A percentile compares a stretch with the other conserved stretches of the same genome.
Conservation (phyloP, 768 basidiomycete species). For the Panus rudis region DNA sequence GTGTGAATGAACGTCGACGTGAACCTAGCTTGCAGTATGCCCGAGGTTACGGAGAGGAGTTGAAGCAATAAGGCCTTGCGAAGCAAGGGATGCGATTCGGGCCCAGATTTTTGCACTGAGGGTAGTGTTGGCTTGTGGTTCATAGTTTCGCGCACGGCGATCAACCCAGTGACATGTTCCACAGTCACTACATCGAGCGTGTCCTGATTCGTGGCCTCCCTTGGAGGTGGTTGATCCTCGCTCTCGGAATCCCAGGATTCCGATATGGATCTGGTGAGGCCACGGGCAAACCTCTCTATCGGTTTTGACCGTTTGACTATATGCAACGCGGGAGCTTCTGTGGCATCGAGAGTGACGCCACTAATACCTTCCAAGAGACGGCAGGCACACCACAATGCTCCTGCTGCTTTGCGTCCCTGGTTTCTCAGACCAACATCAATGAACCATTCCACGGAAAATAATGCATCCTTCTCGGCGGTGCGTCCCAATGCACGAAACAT, state of each 20-base stretch:
- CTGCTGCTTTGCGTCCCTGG: constrained; percentile 40
- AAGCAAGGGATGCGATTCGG: constrained; percentile 50
- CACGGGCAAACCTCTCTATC: constrained; percentile 58
- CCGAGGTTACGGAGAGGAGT: constrained; percentile 60
- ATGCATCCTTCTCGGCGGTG: constrained; percentile 58
- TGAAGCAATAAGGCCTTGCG: constrained; percentile 69
- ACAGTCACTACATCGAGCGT: constrained; percentile 37
- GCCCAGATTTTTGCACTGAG: constrained; percentile 19
- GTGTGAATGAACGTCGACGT: constrained; percentile 66
- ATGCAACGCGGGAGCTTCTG: constrained; percentile 8
- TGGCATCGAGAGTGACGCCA: constrained; percentile 35
- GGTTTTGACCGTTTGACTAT: constrained; percentile 30
- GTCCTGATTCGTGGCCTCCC: constrained; percentile 16
- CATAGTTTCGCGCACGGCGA: constrained; percentile 44
- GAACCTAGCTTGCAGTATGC: constrained; percentile 69
- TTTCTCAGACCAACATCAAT: constrained; percentile 43
- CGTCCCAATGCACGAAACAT: constrained; percentile 73
- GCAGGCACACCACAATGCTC: constrained; percentile 82
- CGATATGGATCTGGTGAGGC: constrained; percentile 54
- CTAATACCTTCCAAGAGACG: constrained; percentile 70
- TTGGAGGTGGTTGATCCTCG: constrained; percentile 13
- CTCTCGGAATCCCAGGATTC: constrained; percentile 59
- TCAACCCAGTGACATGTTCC: constrained; percentile 61
- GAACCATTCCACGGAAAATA: constrained; percentile 85
- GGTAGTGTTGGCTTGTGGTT: constrained; percentile 10